Evolutionary conservation across 2,329 filamentous ascomycete species (phyloP), one percentile per base, ranked within the genome.

Genomic region (Pseudogymnoascus sp.): DNA sequence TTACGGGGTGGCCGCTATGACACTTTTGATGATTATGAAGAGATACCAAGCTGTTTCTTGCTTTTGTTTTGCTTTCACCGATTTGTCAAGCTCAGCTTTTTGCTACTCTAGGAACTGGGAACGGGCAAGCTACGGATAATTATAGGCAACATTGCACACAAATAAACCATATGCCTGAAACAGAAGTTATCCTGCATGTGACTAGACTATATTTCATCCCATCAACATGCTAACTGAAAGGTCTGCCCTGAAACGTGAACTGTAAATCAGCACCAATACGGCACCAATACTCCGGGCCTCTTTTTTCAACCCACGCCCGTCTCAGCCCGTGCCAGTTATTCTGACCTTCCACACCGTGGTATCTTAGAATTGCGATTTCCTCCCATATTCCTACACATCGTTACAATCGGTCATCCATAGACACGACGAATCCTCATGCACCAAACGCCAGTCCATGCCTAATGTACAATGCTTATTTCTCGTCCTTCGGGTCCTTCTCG

Each of bases 331-430:
- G 28, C 19, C 28, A 57, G 50, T 33, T 28, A 57, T 57, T 57
- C 17, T 35, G 28, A 57, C 50, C 17, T 57, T 19, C 50, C 17
- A 35, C n/a, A 19, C 28, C 50, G 5, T 57, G 50, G 50, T 57
- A 57, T 57, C 50, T 57, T 35, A 57, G 28, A 57, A 57, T 35
- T 57, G 50, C n/a, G 50, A 57, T 57, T 57, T 57, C 28, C n/a
- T 57, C 50, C 50, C 50, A 57, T 57, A 57, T 57, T 33, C 28
- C 10, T 57, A 57, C 50, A 57, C 10, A 35, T 57, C 26, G n/a
- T 57, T 28, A 11, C 50, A 19, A 35, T 21, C 50, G 17, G 10
- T 33, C 23, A 4, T 21, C 47, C 28, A 19, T 35, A 57, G 11
- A 35, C 50, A 57, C 28, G 17, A 33, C 26, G 28, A 57, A 57